Evolutionary conservation across 495 filamentous ascomycete genomes (phyloP), one percentile per base, ranked within the genome.

Genomic region (Penicillium pancosmium): DNA sequence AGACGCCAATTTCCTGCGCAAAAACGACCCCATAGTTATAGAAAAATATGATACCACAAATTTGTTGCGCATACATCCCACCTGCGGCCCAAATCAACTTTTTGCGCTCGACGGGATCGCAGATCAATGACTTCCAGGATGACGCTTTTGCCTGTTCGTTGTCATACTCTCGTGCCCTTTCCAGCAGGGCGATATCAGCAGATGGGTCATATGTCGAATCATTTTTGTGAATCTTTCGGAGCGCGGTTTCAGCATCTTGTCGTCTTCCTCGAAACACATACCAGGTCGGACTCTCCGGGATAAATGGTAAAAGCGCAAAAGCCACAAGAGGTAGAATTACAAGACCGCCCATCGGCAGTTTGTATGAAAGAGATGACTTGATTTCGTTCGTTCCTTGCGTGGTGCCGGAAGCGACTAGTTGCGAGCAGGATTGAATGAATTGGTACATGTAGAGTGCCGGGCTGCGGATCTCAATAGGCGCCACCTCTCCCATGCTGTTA

Each of bases 11-110:
- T 15, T 66, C 55, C 59, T 76, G 62, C 11, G 72, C 70, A 46
- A 78, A 76, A 23, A 78, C 66, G 0, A 73, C 69, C 16, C 75
- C 75, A 48, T 73, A 78, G 33, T 60, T 63, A 56, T 76, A 76
- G 54, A 63, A 76, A 55, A 73, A 78, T n/a, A 65, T 62, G 48
- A 76, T 78, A 21, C 74, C 73, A 56, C 65, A 68, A 57, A 78
- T 73, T 52, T 78, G 74, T 50, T 76, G 73, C 3, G 65, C 72
- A 54, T 68, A 67, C 67, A 78, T 68, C 46, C 59, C 70, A 25
- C 74, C 73, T 34, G 55, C 62, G 12, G 69, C 59, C 43, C 61
- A 78, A 35, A 75, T 57, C 13, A 76, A 57, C 56, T 78, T 78
- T 12, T 65, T 62, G 35, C 74, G 70, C 53, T 76, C 71, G 40